A percentile compares a stretch with the other conserved stretches of the same genome.
Conservation (phyloP, 192 early-diverging fungal genomes). For the Entomortierella lignicola region DNA sequence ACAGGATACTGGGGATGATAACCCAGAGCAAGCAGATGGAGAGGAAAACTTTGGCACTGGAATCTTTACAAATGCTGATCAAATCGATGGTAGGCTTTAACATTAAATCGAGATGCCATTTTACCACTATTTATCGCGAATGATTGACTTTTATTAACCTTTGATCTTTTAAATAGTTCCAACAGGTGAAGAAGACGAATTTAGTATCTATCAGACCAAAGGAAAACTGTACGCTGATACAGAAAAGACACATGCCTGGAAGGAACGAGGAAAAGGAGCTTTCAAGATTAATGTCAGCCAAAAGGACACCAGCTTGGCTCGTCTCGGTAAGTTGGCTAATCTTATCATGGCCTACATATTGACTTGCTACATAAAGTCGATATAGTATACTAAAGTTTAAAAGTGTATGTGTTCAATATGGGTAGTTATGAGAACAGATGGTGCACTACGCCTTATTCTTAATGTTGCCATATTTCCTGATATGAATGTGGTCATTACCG, state of each 20-base stretch:
- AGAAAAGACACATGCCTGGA: slow-evolving; percentile 41
- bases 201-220: slow-evolving; percentile 40
- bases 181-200: slow-evolving; percentile 47
- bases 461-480: slow-evolving; percentile 38
- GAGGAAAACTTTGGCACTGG: slow-evolving; percentile 32
- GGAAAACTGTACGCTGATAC: slow-evolving; percentile 43
- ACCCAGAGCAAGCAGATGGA: slow-evolving; percentile 23
- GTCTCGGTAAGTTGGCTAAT: slow-evolving; percentile 40
- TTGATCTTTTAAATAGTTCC: slow-evolving; percentile 21
- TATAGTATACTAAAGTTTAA: too few relatives aligned
- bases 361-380: too few relatives aligned
- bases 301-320: slow-evolving; percentile 26
- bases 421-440: slow-evolving; percentile 48
- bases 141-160: background rate
- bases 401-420: too few relatives aligned
- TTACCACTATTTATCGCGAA: background rate
- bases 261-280: slow-evolving; percentile 45
- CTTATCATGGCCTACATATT: too few relatives aligned
- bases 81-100: slow-evolving; percentile 32
- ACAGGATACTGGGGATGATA: slow-evolving; percentile 21
- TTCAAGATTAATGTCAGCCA: slow-evolving; percentile 46
- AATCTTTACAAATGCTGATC: slow-evolving; percentile 37
- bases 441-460: slow-evolving; percentile 40
- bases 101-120: background rate
- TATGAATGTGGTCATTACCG: slow-evolving; percentile 40